These are phyloP conservation scores for Alternaria brassicae DNA, from an alignment of 2,329 filamentous ascomycete species.

Conservation along the genomic window DNA sequence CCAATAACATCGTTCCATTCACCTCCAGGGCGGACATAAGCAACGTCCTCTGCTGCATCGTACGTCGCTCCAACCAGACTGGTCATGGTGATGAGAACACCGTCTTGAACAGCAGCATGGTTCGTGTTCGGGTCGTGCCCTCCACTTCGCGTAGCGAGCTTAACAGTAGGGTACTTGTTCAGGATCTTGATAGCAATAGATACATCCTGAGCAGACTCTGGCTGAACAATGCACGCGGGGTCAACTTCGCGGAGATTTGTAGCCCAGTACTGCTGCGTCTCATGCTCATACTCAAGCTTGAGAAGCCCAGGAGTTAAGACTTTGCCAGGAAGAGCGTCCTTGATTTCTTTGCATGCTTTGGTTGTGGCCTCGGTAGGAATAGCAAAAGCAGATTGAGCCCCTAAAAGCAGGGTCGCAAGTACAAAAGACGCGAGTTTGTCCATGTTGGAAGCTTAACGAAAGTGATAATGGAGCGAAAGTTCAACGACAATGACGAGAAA, in stretches of 20 bases:
- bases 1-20: slow-evolving; percentile 52
- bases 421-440: slow-evolving; percentile 1
- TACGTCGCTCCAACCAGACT: slow-evolving; percentile 48
- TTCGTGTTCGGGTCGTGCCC: slow-evolving; percentile 51
- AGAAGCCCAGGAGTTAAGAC: slow-evolving; percentile 26
- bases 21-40: slow-evolving; percentile 51
- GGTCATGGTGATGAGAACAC: slow-evolving; percentile 49
- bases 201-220: slow-evolving; percentile 32
- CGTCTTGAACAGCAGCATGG: slow-evolving; percentile 46
- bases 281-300: slow-evolving; percentile 24
- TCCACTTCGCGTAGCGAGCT: slow-evolving; percentile 37
- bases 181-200: slow-evolving; percentile 34
- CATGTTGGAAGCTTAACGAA: slow-evolving; percentile 8
- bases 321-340: slow-evolving; percentile 27
- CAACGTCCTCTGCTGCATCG: slow-evolving; percentile 42
- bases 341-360: slow-evolving; percentile 29
- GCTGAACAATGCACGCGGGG: slow-evolving; percentile 38
- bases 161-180: slow-evolving; percentile 28
- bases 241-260: slow-evolving; percentile 25
- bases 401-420: slow-evolving; percentile 17
- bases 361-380: slow-evolving; percentile 26
- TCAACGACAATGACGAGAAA: neutral
- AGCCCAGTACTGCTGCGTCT: slow-evolving; percentile 34
- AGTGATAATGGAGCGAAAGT: neutral
- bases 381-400: slow-evolving; percentile 7